Evolutionary conservation across 1,284 basidiomycete genomes (phyloP).

Genomic region (Irpex sp.): DNA sequence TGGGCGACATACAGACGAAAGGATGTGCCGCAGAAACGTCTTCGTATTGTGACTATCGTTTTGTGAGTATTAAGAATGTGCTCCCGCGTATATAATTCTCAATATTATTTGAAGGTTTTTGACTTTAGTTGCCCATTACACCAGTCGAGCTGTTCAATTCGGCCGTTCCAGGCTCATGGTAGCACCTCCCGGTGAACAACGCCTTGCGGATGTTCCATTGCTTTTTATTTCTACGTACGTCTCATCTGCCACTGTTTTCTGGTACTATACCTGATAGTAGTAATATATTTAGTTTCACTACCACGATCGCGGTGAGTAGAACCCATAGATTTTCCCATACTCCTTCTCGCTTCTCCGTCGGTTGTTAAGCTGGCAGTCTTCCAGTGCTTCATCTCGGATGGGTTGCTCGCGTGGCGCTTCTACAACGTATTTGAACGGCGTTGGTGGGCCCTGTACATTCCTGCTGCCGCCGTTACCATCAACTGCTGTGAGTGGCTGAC

Average conservation of each 20-base stretch:
- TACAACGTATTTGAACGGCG: constrained; percentile 17
- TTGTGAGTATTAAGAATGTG: neutral
- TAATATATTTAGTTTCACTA: constrained; percentile 1
- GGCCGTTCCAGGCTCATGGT: neutral
- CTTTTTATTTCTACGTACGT: constrained; percentile 1
- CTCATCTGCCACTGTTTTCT: neutral
- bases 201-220: neutral
- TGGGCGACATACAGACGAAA: constrained; percentile 13
- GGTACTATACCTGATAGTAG: neutral
- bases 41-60: constrained; percentile 14
- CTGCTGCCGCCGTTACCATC: constrained; percentile 13
- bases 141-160: neutral
- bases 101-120: neutral
- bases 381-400: constrained; percentile 20
- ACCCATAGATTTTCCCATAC: neutral
- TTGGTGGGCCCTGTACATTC: constrained; percentile 21
- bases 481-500: constrained; percentile 14
- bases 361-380: neutral
- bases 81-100: neutral
- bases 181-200: neutral
- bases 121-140: constrained; percentile 2
- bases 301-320: constrained; percentile 4
- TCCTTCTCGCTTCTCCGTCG: neutral
- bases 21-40: constrained; percentile 2
- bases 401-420: constrained; percentile 23